phyloP scores from a whole-genome alignment of 106 monocot species.

The Xerophyta viscosa region DNA sequence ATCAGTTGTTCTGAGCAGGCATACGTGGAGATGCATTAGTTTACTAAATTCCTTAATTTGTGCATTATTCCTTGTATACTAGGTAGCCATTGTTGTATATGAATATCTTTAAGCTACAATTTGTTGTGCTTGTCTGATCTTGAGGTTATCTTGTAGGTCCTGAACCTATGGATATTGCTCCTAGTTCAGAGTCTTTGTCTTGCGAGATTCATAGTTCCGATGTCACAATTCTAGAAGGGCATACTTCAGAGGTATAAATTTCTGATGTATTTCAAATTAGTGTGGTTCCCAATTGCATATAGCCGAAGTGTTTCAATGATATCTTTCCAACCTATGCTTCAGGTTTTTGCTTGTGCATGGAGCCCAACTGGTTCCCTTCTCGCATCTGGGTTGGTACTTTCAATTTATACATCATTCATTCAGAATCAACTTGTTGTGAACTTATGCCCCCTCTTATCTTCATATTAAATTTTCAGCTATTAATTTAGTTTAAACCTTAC shows the following conservation, averaged over 20 bases:
- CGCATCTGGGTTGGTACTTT: slow-evolving; percentile 78
- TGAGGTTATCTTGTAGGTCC: slow-evolving; percentile 29
- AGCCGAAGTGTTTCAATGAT: background rate
- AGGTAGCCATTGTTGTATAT: too few species aligned
- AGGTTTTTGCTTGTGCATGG: slow-evolving; percentile 99
- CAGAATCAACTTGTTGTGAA: too few species aligned
- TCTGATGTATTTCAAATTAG: slow-evolving; percentile 7
- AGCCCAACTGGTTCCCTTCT: slow-evolving; percentile 78
- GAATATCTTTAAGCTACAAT: too few species aligned
- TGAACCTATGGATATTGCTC: slow-evolving; percentile 74
- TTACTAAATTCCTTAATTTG: too few species aligned
- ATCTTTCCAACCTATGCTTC: background rate
- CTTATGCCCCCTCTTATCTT: too few species aligned
- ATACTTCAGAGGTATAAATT: slow-evolving; percentile 70
- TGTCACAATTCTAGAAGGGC: slow-evolving; percentile 89
- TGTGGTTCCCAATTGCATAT: background rate
- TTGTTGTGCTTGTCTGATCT: too few species aligned
- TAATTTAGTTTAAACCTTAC: too few species aligned
- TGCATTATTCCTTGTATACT: too few species aligned
- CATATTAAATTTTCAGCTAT: too few species aligned
- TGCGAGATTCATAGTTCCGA: slow-evolving; percentile 64
- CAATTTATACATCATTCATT: background rate
- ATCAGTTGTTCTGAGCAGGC: too few species aligned
- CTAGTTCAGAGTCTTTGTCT: slow-evolving; percentile 18
- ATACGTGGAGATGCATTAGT: too few species aligned